phyloP scores from a whole-genome alignment of 2,329 filamentous ascomycete species.

The Cordyceps javanica region DNA sequence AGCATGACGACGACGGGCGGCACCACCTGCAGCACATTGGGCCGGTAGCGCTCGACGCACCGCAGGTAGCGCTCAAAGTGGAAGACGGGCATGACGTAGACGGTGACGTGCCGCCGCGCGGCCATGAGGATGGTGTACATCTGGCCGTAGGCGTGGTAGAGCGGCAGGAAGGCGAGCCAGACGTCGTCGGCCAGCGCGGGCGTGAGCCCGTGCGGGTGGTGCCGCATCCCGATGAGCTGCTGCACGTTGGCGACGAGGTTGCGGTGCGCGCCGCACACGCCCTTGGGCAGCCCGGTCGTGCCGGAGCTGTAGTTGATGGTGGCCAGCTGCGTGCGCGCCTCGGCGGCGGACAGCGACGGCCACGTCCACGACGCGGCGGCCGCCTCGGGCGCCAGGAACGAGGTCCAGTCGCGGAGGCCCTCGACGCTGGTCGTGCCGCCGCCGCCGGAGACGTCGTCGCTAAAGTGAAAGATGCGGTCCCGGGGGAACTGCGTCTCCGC shows the following conservation, averaged over 20 bases:
- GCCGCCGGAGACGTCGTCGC: conserved; percentile 29
- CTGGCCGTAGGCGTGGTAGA: conserved; percentile 58
- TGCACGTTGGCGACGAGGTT: conserved; percentile 45
- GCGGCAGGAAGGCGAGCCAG: conserved; percentile 57
- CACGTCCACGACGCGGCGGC: conserved; percentile 34
- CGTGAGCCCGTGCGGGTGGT: conserved; percentile 22
- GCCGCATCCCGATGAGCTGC: conserved; percentile 41
- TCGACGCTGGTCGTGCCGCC: conserved; percentile 21
- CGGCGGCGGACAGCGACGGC: conserved; percentile 29
- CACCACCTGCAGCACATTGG: conserved; percentile 48
- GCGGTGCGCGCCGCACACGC: conserved; percentile 42
- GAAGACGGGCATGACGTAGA: conserved; percentile 53
- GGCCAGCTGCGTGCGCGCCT: conserved; percentile 29
- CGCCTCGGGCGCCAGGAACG: conserved; percentile 28
- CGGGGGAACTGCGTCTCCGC: conserved; percentile 33
- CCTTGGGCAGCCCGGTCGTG: conserved; percentile 46
- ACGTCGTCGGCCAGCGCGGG: conserved; percentile 35
- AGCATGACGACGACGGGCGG: conserved; percentile 55
- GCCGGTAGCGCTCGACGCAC: conserved; percentile 42
- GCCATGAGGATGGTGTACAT: conserved; percentile 44
- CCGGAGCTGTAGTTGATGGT: conserved; percentile 47
- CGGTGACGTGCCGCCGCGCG: conserved; percentile 35
- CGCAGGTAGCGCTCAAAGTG: conserved; percentile 47
- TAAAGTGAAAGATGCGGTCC: conserved; percentile 42
- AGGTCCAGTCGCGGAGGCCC: conserved; percentile 36